Evolutionary conservation across 495 filamentous ascomycete species (phyloP), one percentile per base, ranked within the genome.

Genomic region (Barbatosphaeria neglecta): DNA sequence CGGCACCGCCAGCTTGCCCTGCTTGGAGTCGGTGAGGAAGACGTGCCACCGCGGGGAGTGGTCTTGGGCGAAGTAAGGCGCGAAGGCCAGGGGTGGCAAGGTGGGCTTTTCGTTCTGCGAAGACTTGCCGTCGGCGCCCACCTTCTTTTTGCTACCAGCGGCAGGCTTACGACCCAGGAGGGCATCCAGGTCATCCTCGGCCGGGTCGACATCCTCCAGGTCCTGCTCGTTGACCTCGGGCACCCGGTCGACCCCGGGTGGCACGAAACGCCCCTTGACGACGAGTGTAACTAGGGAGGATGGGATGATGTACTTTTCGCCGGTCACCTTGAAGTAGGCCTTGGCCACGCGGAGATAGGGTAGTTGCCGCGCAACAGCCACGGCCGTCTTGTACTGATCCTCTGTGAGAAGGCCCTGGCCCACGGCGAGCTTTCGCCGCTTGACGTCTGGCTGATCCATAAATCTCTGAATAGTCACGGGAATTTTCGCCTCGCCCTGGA

Each of bases 261-360:
- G 90, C 17, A 96, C 78, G 49, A 98, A 82, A 47, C 92, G 86
- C n/a, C 80, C 87, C 69, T 98, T 98, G 51, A 98, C 74, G 39
- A 98, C 86, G 45, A 98, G 82, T 43, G 90, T 87, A 39, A 97
- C 88, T 39, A 98, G 75, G 53, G 86, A 92, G 54, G 83, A 84
- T n/a, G 92, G 90, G 13, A 87, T 93, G 59, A 97, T 83, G 61
- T 80, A 86, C 48, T 81, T 85, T 67, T 98, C 92, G 48, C 92
- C 92, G 53, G 86, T 82, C 43, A 98, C 92, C 72, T 98, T 98
- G 78, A 98, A 98, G 68, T 93, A 98, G 2, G 87, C 86, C 68
- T 88, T 90, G 61, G 88, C 87, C n/a, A 97, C 77, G 47, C 84
- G 74, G 40, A 97, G 69, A 38, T 76, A 72, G 0, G 92, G 92